These are phyloP conservation scores for Strobilomyces confusus DNA, from an alignment of 768 basidiomycete genomes.

Conservation along the genomic window DNA sequence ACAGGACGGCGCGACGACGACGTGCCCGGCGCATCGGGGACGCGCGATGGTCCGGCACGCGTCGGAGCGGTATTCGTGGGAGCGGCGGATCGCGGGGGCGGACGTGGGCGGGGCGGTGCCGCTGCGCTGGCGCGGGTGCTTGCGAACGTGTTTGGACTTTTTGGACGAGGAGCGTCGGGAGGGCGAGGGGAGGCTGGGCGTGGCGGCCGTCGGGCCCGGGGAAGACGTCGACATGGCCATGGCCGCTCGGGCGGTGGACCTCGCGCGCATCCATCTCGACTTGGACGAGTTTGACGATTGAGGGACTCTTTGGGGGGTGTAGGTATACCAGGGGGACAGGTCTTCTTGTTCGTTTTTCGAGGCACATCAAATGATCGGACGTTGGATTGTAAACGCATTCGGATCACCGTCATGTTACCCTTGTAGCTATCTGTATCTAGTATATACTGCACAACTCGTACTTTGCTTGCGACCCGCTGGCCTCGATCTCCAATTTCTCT, in stretches of 20 bases:
- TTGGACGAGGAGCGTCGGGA: constrained; percentile 31
- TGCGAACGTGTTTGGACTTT: constrained; percentile 58
- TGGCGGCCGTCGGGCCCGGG: constrained; percentile 5
- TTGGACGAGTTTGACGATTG: constrained; percentile 29
- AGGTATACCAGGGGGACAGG: neutral
- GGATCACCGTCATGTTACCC: neutral
- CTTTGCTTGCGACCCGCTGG: no score
- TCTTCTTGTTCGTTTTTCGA: neutral
- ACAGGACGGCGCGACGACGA: constrained; percentile 25
- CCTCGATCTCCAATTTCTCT: neutral
- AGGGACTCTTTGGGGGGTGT: neutral
- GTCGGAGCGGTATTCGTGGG: constrained; percentile 68
- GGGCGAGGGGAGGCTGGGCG: neutral
- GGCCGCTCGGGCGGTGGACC: constrained; percentile 22
- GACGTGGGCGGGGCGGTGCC: constrained; percentile 54
- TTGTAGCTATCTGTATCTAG: constrained; percentile 12
- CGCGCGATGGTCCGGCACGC: constrained; percentile 50
- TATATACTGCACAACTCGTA: neutral
- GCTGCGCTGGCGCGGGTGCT: constrained; percentile 66
- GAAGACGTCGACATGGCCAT: constrained; percentile 13
- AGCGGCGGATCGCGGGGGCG: constrained; percentile 46
- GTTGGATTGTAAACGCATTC: constrained; percentile 4
- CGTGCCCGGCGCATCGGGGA: constrained; percentile 37
- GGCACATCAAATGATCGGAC: neutral
- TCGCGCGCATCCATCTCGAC: constrained; percentile 12